Base-by-base conservation (phyloP, 2,329 filamentous ascomycete species). In the Ophiostoma triangulosporum region DNA sequence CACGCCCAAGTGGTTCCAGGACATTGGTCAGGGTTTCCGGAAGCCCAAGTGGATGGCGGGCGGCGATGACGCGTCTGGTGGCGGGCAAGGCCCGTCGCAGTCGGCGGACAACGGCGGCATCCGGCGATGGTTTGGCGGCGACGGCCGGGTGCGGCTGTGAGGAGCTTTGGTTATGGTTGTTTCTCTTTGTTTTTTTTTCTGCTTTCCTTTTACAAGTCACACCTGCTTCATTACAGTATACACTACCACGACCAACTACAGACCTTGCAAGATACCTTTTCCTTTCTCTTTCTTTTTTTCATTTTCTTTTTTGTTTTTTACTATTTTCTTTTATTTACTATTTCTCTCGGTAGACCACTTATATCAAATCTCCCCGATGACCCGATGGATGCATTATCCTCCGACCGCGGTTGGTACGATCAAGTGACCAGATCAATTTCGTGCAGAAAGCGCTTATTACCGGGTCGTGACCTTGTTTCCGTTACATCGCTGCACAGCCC, bases 41-140 rank as follows among this genome's bases (percentile, higher is more conserved):
- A 80, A 83, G 63, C 88, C 88, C 5, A 84, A 81, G 62, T 94
- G 88, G 88, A 86, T 93, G 80, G 78, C 80, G 17, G 78, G 77
- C 24, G 76, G 78, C 51, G 74, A 74, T 11, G 70, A 69, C 15
- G 62, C 64, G 5, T 62, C 64, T 31, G 61, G 62, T 43, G 62
- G 56, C 17, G 48, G 50, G 9, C 22, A 60, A 26, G 22, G 52
- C 6, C 36, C 27, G 9, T 56, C 12, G 14, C 17, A 33, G 29
- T 51, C 20, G n/a, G 20, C 43, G n/a, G 29, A 50, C 53, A 54
- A 54, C n/a, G 62, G 59, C 5, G 64, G 66, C 48, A 69, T 81
- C 50, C 70, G 77, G 51, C 69, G 77, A 51, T 80, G 78, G 77
- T 82, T 83, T 63, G 75, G 73, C 14, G 75, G 71, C 4, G 62